Evolutionary conservation across 352 stramenopile species (phyloP), one percentile per base, ranked within the genome.

Genomic region (Thraustochytrium striatum): DNA sequence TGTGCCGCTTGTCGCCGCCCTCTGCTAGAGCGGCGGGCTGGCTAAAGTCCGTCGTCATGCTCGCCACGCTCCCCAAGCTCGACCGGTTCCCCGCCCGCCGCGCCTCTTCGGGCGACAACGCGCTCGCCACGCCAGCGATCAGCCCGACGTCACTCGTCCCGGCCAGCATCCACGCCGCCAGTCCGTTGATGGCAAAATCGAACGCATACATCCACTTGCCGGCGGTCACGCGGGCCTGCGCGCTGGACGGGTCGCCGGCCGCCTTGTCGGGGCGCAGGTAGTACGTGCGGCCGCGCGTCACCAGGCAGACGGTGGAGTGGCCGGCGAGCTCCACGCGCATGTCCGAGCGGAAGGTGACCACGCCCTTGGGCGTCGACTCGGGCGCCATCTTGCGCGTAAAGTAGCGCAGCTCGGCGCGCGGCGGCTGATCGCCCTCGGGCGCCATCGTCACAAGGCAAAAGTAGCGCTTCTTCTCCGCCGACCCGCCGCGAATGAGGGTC

Each of bases 131-230:
- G n/a, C n/a, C n/a, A n/a, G n/a, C n/a, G n/a, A n/a, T n/a, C n/a
- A n/a, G n/a, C n/a, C n/a, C n/a, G n/a, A n/a, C n/a, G n/a, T n/a
- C n/a, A n/a, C n/a, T n/a, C n/a, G n/a, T n/a, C 25, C 47, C 47
- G 47, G 47, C 47, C 47, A 55, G 7, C 47, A 61, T 43, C 65
- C 65, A 75, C n/a, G 65, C n/a, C 8, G 41, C 41, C 44, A 75
- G 47, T 1, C 32, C 65, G 25, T 72, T 41, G 65, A 75, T 75
- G 44, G 65, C 65, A 32, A 75, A 75, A 3, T 75, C 9, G 9
- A 75, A 38, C 32, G 52, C 52, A 28, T 75, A 43, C 2, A 75
- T 75, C 65, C 65, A 75, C 65, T 75, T 75, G 21, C 65, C 65
- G 11, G 65, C 65, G 5, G 65, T 75, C 13, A 75, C 52, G 25